Evolutionary conservation across 2,329 filamentous ascomycete genomes (phyloP), one percentile per base, ranked within the genome.

Genomic region (Westerdykella sp.): DNA sequence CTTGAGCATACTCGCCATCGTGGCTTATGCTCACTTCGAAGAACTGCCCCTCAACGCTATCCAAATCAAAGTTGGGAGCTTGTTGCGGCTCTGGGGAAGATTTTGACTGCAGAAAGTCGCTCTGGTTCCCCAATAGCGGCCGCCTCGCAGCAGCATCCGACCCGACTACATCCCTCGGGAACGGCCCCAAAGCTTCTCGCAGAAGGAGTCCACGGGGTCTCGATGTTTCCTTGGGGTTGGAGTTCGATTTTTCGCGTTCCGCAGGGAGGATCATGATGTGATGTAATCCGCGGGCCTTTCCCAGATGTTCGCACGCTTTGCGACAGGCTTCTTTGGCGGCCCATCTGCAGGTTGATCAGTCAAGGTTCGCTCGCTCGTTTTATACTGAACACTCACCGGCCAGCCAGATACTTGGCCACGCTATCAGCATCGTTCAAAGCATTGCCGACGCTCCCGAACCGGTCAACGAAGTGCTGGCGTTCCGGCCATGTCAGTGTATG

Each of bases 11-110:
- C 6, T 87, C 83, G 2, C 79, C 83, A 65, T 96, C 90, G 63
- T 96, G 90, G 57, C 85, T 93, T 55, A 96, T 94, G 46, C 84
- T 91, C 36, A 95, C 62, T 56, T 79, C 73, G 12, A 82, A 87
- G 39, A 80, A 71, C 51, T 80, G 76, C 1, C 63, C 64, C 6
- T 65, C 53, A 11, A 62, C 37, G 6, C 46, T 41, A 30, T 49
- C 39, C 7, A 56, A 28, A 42, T 53, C 44, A 31, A 55, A 48
- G 1, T 35, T 21, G 15, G 25, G 11, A 31, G 25, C 35, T 15
- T 28, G 25, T 10, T 28, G 7, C 11, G 25, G 25, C 7, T 28
- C 25, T 3, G 25, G 25, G 25, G 9, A 28, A 4, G 25, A 28
- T 9, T 12, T 28, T 7, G 11, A 28, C 2, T 9, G 9, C 25